Evolutionary conservation across 495 filamentous ascomycete species (phyloP), one percentile per base, ranked within the genome.

Genomic region (Penicillium samsonianum): DNA sequence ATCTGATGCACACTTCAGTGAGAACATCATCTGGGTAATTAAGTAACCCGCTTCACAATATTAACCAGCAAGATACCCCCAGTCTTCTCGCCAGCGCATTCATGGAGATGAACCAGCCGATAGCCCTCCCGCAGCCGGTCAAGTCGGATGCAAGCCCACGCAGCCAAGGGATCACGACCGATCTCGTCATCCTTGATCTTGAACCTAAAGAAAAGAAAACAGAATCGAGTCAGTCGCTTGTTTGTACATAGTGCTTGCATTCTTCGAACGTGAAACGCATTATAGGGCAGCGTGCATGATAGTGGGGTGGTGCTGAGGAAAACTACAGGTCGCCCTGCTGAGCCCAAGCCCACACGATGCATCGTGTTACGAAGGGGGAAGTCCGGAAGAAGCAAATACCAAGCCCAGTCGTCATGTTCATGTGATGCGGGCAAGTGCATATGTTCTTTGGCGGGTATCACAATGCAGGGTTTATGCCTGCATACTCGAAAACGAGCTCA

Each of bases 131-230:
- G 82, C 51, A 96, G 70, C 16, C 90, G 82, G 72, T 96, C 90
- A 1, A 97, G 82, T 19, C 91, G 80, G 53, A 96, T 84, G 66
- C 91, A 96, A 8, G 90, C 84, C 93, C 93, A 98, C 11, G 87
- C 90, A 19, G 89, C 90, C 37, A 95, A 67, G 46, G 86, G 78
- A 61, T 96, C 91, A 56, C 81, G 80, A 3, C 84, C 84, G 51
- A 93, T 78, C 61, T 91, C 87, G 57, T 93, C 86, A 64, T 96
- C 89, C 67, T 89, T 85, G 61, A 97, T 79, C 68, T 95, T 89
- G 71, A 97, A 90, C 53, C 93, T 90, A 43, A n/a, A 57, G 44
- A 48, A n/a, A 14, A 7, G 10, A 42, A 45, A 23, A 10, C 46
- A 62, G 19, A 42, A n/a, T 40, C 20, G n/a, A 17, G 60, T 68